Base-by-base conservation (phyloP, 371 early-diverging fungal species). In the Apophysomyces variabilis region DNA sequence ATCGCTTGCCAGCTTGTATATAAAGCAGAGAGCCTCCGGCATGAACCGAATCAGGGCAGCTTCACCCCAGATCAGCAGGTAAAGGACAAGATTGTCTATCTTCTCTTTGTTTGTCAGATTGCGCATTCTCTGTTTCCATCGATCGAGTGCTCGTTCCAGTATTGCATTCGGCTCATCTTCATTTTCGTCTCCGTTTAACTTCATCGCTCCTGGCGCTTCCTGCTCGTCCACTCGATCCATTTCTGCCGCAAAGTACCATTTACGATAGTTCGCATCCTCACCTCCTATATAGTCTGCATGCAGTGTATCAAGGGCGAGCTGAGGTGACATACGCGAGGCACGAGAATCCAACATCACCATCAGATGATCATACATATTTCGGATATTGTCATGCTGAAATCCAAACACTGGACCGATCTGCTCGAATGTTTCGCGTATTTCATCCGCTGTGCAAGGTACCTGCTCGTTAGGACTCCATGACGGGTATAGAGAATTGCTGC, bases 231-330 rank as follows among this genome's bases (percentile, higher is more conserved):
- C 87, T 47, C 81, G 72, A 66, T 94, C 91, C 67, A 92, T 81
- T 64, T 90, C 88, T 5, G 94, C 91, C 38, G 92, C 92, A 79
- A 94, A 93, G 75, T 86, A 92, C 95, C 95, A 94, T 66, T 88
- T 91, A 38, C 90, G 86, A 68, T 93, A 95, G 75, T 95, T 95
- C 59, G 94, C 88, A 66, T 90, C 79, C 64, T 89, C 88, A 21
- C 96, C 95, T 61, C 93, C 93, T 69, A 95, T 89, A 62, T 93
- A 94, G 67, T 95, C 95, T 5, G 92, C 91, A 71, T 95, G 94
- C 14, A 95, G 69, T 35, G 90, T 90, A 32, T 90, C 78, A 41
- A 94, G 72, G 13, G 95, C 95, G 68, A 89, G 83, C 26, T 85
- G 83, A 1, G 92, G 89, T 38, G 85, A 78, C 86, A 93, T 86